These are phyloP conservation scores for Cinchona pubescens DNA, from an alignment of 257 asterid species.

Conservation along the genomic window DNA sequence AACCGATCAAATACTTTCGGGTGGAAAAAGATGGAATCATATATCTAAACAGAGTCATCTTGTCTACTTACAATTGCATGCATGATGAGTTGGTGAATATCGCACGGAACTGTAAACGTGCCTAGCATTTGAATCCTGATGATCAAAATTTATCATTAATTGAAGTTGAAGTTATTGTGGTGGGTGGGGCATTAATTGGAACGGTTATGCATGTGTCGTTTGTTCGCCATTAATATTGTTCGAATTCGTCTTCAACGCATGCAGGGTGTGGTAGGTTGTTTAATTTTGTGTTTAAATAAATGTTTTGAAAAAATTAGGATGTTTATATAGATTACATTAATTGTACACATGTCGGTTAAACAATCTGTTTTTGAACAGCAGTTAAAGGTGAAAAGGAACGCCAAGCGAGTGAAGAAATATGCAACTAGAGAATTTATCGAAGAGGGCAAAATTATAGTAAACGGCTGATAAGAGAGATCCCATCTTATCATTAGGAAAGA, in stretches of 20 bases:
- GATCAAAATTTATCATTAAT: background rate
- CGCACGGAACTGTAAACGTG: constrained; percentile 9
- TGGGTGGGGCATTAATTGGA: background rate
- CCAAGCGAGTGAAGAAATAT: background rate
- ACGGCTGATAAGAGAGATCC: constrained; percentile 14
- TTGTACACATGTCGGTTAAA: background rate
- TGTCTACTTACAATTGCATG: background rate
- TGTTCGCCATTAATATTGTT: background rate
- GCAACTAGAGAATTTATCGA: background rate
- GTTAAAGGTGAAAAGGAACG: constrained; percentile 1
- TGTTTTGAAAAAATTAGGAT: background rate
- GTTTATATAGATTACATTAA: too few relatives aligned
- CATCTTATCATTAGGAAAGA: constrained; percentile 21
- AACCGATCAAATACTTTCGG: background rate
- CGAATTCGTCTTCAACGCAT: background rate
- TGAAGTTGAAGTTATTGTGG: background rate
- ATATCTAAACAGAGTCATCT: background rate
- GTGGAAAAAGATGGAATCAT: constrained; percentile 9
- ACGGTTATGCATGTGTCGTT: background rate
- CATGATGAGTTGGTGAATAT: constrained; percentile 17
- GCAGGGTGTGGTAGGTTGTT: too few relatives aligned
- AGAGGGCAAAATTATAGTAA: constrained; percentile 7
- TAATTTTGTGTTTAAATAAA: background rate
- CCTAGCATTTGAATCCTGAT: constrained; percentile 9
- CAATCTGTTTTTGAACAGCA: background rate